Evolutionary conservation across 164 flowering plant genomes (phyloP), one percentile per base, ranked within the genome.

Genomic region (Stephania yunnanensis): DNA sequence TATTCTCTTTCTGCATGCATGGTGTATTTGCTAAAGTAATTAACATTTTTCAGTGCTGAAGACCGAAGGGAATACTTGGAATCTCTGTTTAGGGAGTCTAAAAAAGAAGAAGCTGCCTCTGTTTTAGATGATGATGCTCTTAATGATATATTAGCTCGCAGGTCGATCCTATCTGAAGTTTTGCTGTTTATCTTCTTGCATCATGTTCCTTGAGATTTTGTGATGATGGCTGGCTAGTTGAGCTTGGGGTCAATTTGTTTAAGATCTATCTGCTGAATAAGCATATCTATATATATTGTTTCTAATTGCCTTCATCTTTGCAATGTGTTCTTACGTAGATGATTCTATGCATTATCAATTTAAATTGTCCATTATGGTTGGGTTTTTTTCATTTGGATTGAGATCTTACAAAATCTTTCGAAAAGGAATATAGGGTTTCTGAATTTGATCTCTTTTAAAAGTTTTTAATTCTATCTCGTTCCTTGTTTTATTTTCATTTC

Each of bases 61-160:
- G 99, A 96, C 82, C 90, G 99, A 68, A 86, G 96, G 79, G 99
- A 96, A 76, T 96, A 96, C 78, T 82, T 96, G 87, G 99, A 96
- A 80, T 82, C 98, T 36, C 96, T 96, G 50, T 88, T 96, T 25
- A 82, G 98, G 77, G 99, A 96, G 84, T 88, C 88, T 77, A 96
- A 96, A 87, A 96, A 94, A 83, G 99, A 96, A 88, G 99, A 96
- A 80, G 89, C 88, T 80, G 86, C 97, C 31, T 91, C 92, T 58
- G 99, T 96, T 69, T 81, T 92, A 73, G 91, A 89, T 81, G 99
- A 96, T 86, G 97, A 94, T 85, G 87, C 89, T 67, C 80, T 96
- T 52, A 96, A 94, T 84, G 89, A 96, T 82, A 68, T 90, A 30
- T 82, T 96, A 77, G 99, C 99, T 4, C 94, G 98, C 86, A 92